Evolutionary conservation across 768 basidiomycete genomes (phyloP).

Genomic region (Termitomyces sp.): DNA sequence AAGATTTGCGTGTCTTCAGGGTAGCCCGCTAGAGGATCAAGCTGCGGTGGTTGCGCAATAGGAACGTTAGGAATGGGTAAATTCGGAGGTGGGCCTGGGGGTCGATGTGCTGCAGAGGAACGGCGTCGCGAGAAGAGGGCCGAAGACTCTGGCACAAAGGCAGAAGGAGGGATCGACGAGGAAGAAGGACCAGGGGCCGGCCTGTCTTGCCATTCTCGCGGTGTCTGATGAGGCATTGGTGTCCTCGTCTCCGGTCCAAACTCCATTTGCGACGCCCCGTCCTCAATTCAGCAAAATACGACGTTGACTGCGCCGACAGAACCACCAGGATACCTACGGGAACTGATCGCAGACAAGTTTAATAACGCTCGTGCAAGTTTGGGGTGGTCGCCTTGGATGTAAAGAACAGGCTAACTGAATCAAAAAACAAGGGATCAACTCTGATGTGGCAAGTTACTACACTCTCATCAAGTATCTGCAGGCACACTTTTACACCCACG

Average conservation of each 20-base stretch:
- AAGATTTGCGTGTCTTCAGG: conserved; percentile 18
- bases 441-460: conserved; percentile 14
- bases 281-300: neutral
- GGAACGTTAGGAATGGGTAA: conserved; percentile 73
- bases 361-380: neutral
- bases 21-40: conserved; percentile 18
- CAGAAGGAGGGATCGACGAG: conserved; percentile 24
- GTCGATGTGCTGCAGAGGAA: conserved; percentile 62
- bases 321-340: neutral
- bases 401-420: conserved; percentile 9
- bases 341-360: neutral
- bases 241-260: conserved; percentile 30
- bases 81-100: conserved; percentile 66
- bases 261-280: conserved; percentile 25
- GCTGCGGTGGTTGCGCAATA: conserved; percentile 16
- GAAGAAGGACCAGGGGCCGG: conserved; percentile 25
- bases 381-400: conserved; percentile 12
- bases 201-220: conserved; percentile 31
- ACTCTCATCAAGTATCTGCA: conserved; percentile 6
- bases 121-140: conserved; percentile 53
- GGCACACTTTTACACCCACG: neutral
- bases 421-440: conserved; percentile 18
- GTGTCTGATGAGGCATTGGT: conserved; percentile 21
- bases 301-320: neutral
- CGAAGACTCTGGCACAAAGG: conserved; percentile 21